Base-by-base conservation (phyloP, 805 yeast genomes). In the Candida endomychidarum region DNA sequence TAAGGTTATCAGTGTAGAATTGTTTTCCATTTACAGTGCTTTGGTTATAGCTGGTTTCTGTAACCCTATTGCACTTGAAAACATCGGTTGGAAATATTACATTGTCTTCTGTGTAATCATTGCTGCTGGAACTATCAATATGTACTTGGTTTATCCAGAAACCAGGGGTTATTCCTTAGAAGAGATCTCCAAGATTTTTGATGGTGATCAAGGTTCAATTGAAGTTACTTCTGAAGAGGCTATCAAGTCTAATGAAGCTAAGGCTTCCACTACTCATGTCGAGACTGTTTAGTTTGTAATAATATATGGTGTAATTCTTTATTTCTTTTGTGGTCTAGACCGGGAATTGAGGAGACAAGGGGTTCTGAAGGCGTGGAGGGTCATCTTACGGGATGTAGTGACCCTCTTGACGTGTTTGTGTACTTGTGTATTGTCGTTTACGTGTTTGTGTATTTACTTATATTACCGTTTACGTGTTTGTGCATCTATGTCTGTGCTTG, bases 161-260 rank as follows among this genome's bases (percentile, higher is more conserved):
- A 61, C 67, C 10, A 53, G 54, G 15, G 65, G 67, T 5, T 55
- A 53, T 47, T 54, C 64, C 6, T 54, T 61, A 46, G 65, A 61
- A 40, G 67, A 61, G 37, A 61, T 60, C n/a, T 59, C 63, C 9
- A 47, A 47, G 44, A 57, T 54, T 15, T 60, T 61, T 36, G 66
- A 47, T 20, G 47, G 47, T n/a, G 42, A 39, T 6, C 25, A 30
- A 17, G 25, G 15, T 3, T 40, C 43, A 3, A 22, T 40, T 12
- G 43, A 40, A 17, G 40, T 40, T 24, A 40, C 38, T 11, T 37
- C 29, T 36, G 31, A 26, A 14, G 43, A 40, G 7, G 37, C 34
- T 8, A 8, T 40, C 12, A 40, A 40, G 29, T 30, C 36, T 7
- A 35, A 23, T 19, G 40, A 40, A 12, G 12, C 22, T 12, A 40